Evolutionary conservation across 148 eudicot species (phyloP).

Genomic region (Bassia scoparia): DNA sequence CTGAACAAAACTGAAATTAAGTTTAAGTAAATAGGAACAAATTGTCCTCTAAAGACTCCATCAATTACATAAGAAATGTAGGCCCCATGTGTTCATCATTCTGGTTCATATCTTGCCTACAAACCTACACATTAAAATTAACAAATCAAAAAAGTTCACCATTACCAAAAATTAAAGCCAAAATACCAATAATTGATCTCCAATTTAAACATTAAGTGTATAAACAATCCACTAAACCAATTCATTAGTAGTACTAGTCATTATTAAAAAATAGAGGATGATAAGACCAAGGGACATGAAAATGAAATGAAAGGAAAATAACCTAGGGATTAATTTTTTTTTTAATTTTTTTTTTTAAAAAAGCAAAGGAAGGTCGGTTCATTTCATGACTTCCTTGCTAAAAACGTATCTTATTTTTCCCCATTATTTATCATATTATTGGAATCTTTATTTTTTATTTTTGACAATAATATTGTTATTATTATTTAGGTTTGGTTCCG

Average conservation of each 20-base stretch:
- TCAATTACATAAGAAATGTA: slow-evolving; percentile 10
- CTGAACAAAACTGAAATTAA: no score
- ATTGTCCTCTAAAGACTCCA: background rate
- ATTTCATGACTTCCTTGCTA: slow-evolving; percentile 46
- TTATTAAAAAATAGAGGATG: slow-evolving; percentile 1
- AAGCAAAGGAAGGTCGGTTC: slow-evolving; percentile 34
- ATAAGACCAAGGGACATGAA: slow-evolving; percentile 30
- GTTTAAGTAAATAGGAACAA: no score
- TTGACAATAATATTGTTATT: background rate
- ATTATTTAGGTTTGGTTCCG: slow-evolving; percentile 32
- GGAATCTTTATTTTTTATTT: background rate
- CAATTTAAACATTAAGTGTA: background rate
- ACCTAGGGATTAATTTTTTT: background rate
- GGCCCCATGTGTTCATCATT: slow-evolving; percentile 26
- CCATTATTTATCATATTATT: background rate
- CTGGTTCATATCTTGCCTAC: slow-evolving; percentile 22
- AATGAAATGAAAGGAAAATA: slow-evolving; percentile 22
- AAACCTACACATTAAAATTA: background rate
- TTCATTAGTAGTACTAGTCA: background rate
- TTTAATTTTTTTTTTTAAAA: no score
- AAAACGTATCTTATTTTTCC: slow-evolving; percentile 38
- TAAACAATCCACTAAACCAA: background rate
- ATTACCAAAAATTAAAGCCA: slow-evolving; percentile 10
- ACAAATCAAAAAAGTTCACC: background rate
- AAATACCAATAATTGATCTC: slow-evolving; percentile 23